phyloP scores from a whole-genome alignment of 1,284 basidiomycete genomes.

The Laetiporus sulphureus region DNA sequence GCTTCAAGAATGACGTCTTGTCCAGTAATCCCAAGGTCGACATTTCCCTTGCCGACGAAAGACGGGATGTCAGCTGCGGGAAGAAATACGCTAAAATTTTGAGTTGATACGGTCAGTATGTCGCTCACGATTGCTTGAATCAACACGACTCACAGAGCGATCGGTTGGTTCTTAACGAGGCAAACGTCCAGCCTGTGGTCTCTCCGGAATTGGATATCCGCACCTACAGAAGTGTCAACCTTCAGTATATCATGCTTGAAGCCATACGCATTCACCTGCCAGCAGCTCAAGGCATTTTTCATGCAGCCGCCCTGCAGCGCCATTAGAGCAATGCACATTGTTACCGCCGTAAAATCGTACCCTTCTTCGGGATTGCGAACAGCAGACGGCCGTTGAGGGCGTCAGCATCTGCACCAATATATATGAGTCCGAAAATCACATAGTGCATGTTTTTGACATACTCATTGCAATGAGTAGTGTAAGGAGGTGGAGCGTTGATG shows the following conservation, averaged over 20 bases:
- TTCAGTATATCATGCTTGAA: background rate
- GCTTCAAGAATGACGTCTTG: conserved; percentile 97
- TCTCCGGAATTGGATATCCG: conserved; percentile 94
- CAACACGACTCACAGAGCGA: conserved; percentile 67
- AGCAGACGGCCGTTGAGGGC: conserved; percentile 69
- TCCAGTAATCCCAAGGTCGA: conserved; percentile 90
- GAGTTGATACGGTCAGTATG: conserved; percentile 4
- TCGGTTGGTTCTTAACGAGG: conserved; percentile 87
- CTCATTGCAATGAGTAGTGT: too few relatives aligned
- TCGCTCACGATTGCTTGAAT: background rate
- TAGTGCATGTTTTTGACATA: too few relatives aligned
- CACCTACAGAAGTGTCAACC: conserved; percentile 46
- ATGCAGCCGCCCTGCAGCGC: conserved; percentile 69
- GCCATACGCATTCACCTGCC: conserved; percentile 52
- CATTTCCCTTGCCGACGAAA: conserved; percentile 96
- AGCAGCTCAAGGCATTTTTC: conserved; percentile 90
- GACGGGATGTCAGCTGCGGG: conserved; percentile 97
- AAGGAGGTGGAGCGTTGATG: too few relatives aligned
- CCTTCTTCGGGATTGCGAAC: conserved; percentile 98
- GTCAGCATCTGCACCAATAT: conserved; percentile 38
- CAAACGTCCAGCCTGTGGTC: conserved; percentile 89
- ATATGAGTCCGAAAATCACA: too few relatives aligned
- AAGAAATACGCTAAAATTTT: conserved; percentile 81
- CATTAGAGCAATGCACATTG: background rate
- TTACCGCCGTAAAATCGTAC: conserved; percentile 31